Base-by-base conservation (phyloP, 2,329 filamentous ascomycete genomes). In the Lasiodiplodia citricola region DNA sequence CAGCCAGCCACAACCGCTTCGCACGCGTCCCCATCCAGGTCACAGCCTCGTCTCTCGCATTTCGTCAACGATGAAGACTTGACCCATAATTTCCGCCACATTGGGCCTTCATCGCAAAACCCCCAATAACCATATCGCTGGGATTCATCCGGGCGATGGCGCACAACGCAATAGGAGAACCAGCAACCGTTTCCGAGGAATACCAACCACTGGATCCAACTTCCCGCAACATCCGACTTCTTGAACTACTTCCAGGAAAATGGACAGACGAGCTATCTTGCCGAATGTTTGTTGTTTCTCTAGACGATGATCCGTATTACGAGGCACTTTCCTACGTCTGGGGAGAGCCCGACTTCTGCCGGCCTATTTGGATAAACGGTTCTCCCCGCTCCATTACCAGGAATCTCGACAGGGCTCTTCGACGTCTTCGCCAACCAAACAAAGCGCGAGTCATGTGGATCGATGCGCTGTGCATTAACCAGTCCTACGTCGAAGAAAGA, bases 401-500 rank as follows among this genome's bases (percentile, higher is more conserved):
- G 25, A 28, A 28, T 23, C 51, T 28, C 11, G 23, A 54, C 21
- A 28, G 8, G 13, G 21, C 25, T 28, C 25, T 28, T 14, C 51
- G 21, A 2, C 23, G 51, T 23, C n/a, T 7, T 16, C 21, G 21
- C 10, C 21, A 23, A 28, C 21, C 21, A 14, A 25, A 25, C 4
- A 28, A 13, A 28, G 3, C 11, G 7, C 51, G 51, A 11, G 14
- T 54, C 16, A 35, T 79, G 25, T 80, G 78, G 77, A 71, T 71
- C 10, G 73, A 75, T 16, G 72, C 69, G 25, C n/a, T 74, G 8
- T 74, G 76, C 56, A 80, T 81, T 64, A 77, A 80, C 51, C 78
- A 80, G 66, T 58, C 70, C 1, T 73, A 80, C 68, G 56, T 71
- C 31, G 51, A 67, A 10, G 78, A 81, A 54, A 75, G 75, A 23